Evolutionary conservation across 2,329 filamentous ascomycete species (phyloP).

Genomic region (Ceratocystis huliohia): DNA sequence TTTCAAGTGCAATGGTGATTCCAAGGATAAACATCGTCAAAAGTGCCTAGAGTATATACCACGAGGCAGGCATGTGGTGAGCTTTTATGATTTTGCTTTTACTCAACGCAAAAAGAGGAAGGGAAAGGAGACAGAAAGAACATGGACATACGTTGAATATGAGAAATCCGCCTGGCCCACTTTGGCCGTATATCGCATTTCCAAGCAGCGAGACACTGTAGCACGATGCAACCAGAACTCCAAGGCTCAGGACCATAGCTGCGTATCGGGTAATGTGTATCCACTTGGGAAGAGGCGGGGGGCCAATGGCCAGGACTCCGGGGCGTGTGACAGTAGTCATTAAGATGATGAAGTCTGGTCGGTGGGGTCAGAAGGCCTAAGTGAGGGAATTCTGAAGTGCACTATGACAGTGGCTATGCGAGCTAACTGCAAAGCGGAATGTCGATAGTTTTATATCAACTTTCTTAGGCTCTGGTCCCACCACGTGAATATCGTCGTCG

Average conservation of each 20-base stretch:
- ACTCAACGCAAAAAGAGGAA: slow-evolving; percentile 11
- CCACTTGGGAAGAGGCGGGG: slow-evolving; percentile 29
- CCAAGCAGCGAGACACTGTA: slow-evolving; percentile 31
- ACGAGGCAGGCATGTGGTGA: slow-evolving; percentile 1
- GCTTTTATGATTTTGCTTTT: neutral
- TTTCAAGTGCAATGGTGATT: slow-evolving; percentile 29
- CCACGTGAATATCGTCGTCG: neutral
- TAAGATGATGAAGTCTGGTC: neutral
- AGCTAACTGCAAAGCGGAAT: neutral
- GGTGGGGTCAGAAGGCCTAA: neutral
- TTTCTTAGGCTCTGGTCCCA: neutral
- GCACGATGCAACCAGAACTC: slow-evolving; percentile 31
- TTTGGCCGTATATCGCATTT: slow-evolving; percentile 22
- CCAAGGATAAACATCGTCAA: slow-evolving; percentile 33
- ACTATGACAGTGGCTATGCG: neutral
- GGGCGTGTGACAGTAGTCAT: neutral
- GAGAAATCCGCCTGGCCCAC: slow-evolving; percentile 32
- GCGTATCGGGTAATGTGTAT: slow-evolving; percentile 30
- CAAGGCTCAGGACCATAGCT: slow-evolving; percentile 31
- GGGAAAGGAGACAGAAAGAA: slow-evolving; percentile 7
- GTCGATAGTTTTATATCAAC: neutral
- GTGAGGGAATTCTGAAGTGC: neutral
- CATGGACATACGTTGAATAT: slow-evolving; percentile 35
- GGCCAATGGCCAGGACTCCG: slow-evolving; percentile 30
- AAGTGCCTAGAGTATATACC: slow-evolving; percentile 28